phyloP scores from a whole-genome alignment of 148 eudicot species.

The Camellia sinensis region DNA sequence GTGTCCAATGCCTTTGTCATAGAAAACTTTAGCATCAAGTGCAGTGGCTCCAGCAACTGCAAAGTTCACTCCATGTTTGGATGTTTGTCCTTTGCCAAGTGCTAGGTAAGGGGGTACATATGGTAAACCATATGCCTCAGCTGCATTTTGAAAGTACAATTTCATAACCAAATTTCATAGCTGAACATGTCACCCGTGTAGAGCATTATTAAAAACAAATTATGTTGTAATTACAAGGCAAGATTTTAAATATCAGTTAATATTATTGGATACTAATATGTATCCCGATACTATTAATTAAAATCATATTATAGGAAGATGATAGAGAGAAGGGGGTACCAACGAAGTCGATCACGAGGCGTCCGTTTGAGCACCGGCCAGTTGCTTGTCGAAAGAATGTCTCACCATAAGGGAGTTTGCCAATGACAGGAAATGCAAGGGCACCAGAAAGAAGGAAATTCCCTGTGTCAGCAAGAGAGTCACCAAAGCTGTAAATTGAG shows the following conservation, averaged over 20 bases:
- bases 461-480: conserved; percentile 50
- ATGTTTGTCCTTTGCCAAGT: conserved; percentile 27
- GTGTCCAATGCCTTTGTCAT: conserved; percentile 29
- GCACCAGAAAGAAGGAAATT: conserved; percentile 58
- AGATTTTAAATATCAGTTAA: too few species aligned
- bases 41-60: conserved; percentile 86
- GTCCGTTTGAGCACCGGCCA: conserved; percentile 73
- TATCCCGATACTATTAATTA: neutral
- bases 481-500: conserved; percentile 47
- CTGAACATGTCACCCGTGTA: too few species aligned
- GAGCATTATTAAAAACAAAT: too few species aligned
- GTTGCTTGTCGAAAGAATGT: conserved; percentile 59
- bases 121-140: conserved; percentile 64
- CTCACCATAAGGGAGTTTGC: conserved; percentile 56
- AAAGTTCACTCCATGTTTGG: conserved; percentile 57
- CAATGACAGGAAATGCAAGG: conserved; percentile 49
- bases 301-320: neutral
- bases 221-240: too few species aligned
- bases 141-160: conserved; percentile 31
- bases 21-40: conserved; percentile 42
- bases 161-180: neutral
- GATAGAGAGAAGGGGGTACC: conserved; percentile 27
- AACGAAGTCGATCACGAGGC: conserved; percentile 60
- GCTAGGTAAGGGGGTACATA: conserved; percentile 61
- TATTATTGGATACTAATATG: too few species aligned